Evolutionary conservation across 306 rosid genomes (phyloP).

Genomic region (Citrullus amarus): DNA sequence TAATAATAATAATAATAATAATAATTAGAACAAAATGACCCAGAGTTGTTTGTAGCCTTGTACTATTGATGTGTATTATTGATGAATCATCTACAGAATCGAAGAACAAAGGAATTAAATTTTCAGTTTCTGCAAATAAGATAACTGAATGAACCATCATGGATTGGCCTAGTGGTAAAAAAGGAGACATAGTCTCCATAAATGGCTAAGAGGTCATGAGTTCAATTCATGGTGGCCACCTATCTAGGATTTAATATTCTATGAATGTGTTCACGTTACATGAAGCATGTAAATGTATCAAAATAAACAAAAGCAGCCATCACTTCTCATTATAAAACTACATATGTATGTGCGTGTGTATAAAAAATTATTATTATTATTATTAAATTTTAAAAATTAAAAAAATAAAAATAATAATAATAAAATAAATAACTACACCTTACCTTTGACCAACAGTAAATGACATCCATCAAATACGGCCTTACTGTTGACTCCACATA

Average conservation of each 20-base stretch:
- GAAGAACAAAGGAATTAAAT: not conserved
- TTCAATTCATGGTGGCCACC: too few species aligned
- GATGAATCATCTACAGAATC: not conserved
- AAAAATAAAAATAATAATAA: too few species aligned
- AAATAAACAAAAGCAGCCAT: not conserved
- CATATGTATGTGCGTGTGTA: not conserved
- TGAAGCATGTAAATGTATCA: not conserved
- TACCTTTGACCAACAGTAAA: conserved; percentile 95
- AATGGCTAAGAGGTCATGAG: too few species aligned
- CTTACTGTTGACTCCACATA: conserved; percentile 94
- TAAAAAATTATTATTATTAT: too few species aligned
- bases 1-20: too few species aligned
- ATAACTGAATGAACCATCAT: not conserved
- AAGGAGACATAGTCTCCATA: too few species aligned
- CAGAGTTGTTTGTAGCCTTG: not conserved
- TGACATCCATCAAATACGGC: conserved; percentile 95
- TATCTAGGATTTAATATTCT: too few species aligned
- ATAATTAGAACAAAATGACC: not conserved
- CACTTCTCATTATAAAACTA: not conserved
- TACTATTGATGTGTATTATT: not conserved
- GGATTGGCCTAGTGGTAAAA: too few species aligned
- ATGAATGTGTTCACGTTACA: not conserved
- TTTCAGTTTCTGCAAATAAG: not conserved
- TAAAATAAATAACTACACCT: conserved; percentile 12
- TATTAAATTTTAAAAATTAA: too few species aligned